Base-by-base conservation (phyloP, 1,284 basidiomycete species). In the Lignosus rhinocerotis region DNA sequence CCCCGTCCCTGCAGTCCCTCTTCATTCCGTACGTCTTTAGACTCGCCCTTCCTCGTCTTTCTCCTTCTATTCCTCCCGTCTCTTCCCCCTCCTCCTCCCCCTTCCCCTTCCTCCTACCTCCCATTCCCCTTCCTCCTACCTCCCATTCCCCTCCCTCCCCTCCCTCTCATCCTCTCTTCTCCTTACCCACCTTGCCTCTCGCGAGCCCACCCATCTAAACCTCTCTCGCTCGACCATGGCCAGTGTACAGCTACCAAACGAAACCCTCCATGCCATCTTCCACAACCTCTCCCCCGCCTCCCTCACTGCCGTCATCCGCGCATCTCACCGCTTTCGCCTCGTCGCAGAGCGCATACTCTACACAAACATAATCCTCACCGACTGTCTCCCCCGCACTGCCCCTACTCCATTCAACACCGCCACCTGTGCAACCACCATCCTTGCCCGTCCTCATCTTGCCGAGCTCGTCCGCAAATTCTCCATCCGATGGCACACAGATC, bases 341-440 rank as follows among this genome's bases (percentile, higher is more conserved):
- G 76, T 86, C 41, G 82, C 82, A 2, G 85, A 86, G 68, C 79
- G 80, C 60, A 67, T 83, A 33, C 78, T 87, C 44, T 87, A 87
- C 67, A 70, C 81, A 16, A 76, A 77, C 53, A 74, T 86, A 62
- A 65, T 64, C 63, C 77, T 87, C 62, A 70, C 69, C 51, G 85
- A 87, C 62, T 52, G 68, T 32, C 70, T 85, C 55, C 75, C 78
- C n/a, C 72, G 73, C 41, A 63, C 74, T 4, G 73, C 76, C 3
- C 77, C 78, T 19, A 56, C 72, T 12, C 83, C 82, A 0, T 69
- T 68, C 62, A 75, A 72, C 52, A 85, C 84, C 0, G 65, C 77
- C 5, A 71, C 73, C 59, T 85, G 82, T 75, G 85, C 80, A 68
- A 67, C 77, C 44, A 81, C 83, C n/a, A 74, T 87, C 66, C 67